phyloP scores from a whole-genome alignment of 208 protist genomes.

The Borovskyia barvae region DNA sequence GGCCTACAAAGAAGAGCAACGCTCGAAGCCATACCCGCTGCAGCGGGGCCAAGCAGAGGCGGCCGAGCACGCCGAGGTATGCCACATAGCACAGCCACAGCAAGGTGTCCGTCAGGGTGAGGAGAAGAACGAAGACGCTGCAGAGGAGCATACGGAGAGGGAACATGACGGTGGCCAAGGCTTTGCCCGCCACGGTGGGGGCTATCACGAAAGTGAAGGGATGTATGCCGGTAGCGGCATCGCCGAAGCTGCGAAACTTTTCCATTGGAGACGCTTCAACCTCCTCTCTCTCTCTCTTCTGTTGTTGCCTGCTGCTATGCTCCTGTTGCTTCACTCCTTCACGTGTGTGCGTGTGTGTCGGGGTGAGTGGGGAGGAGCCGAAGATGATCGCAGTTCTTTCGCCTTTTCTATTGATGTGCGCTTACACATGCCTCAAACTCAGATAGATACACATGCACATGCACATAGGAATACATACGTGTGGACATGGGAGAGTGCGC shows the following conservation, averaged over 20 bases:
- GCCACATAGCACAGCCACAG: conserved; percentile 36
- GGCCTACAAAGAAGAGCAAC: conserved; percentile 61
- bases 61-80: conserved; percentile 28
- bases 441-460: not conserved
- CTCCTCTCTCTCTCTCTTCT: not conserved
- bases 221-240: conserved; percentile 79
- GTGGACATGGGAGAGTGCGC: not conserved
- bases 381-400: too few species aligned
- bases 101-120: conserved; percentile 52
- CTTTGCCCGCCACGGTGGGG: conserved; percentile 33
- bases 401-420: too few species aligned
- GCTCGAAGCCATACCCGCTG: conserved; percentile 42
- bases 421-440: not conserved
- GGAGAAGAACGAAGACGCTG: conserved; percentile 32
- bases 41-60: conserved; percentile 36
- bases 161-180: conserved; percentile 45
- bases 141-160: conserved; percentile 50
- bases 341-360: conserved; percentile 7
- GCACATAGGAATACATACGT: not conserved
- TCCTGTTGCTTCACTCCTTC: not conserved
- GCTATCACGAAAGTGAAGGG: conserved; percentile 55
- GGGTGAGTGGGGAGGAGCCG: not conserved
- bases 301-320: not conserved
- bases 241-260: conserved; percentile 75
- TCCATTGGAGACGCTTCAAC: conserved; percentile 72